A percentile compares a stretch with the other conserved stretches of the same genome.
phyloP scores from a whole-genome alignment of 345 rosid genomes.

The Balakata baccata region DNA sequence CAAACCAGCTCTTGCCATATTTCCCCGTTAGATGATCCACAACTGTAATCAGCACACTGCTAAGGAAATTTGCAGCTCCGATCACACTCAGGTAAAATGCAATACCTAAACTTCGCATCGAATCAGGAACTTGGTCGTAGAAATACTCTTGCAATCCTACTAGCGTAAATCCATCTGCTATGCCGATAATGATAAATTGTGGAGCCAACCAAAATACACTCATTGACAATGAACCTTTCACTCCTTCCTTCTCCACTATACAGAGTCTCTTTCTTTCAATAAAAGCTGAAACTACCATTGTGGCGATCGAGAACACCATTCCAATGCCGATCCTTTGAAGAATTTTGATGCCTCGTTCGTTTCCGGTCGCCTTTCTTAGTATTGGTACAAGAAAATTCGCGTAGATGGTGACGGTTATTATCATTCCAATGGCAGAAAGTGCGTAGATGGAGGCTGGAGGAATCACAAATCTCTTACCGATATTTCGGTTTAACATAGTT shows the following conservation, averaged over 20 bases:
- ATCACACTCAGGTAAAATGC: slow-evolving; percentile 81
- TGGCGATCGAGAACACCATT: slow-evolving; percentile 61
- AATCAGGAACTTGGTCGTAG: slow-evolving; percentile 91
- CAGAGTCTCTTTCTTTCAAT: slow-evolving; percentile 61
- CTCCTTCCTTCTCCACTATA: slow-evolving; percentile 29
- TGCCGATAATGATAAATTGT: slow-evolving; percentile 62
- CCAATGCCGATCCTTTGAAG: slow-evolving; percentile 91
- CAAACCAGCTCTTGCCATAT: slow-evolving; percentile 41
- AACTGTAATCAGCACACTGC: slow-evolving; percentile 61
- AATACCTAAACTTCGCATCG: slow-evolving; percentile 90
- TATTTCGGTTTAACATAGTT: slow-evolving; percentile 38
- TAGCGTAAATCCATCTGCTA: slow-evolving; percentile 68
- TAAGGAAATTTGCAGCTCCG: slow-evolving; percentile 70
- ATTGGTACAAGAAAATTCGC: slow-evolving; percentile 55
- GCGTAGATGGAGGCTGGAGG: slow-evolving; percentile 58
- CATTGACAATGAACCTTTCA: slow-evolving; percentile 51
- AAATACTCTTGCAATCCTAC: slow-evolving; percentile 91
- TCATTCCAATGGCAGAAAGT: slow-evolving; percentile 54
- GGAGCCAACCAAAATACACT: slow-evolving; percentile 86
- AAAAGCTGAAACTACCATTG: slow-evolving; percentile 71
- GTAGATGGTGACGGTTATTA: slow-evolving; percentile 44
- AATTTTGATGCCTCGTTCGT: slow-evolving; percentile 69
- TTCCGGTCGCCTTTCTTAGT: slow-evolving; percentile 44
- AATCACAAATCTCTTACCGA: slow-evolving; percentile 39
- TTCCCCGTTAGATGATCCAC: slow-evolving; percentile 15